These are phyloP conservation scores for Aspergillus piperis DNA, from an alignment of 2,329 filamentous ascomycete species.

Conservation along the genomic window DNA sequence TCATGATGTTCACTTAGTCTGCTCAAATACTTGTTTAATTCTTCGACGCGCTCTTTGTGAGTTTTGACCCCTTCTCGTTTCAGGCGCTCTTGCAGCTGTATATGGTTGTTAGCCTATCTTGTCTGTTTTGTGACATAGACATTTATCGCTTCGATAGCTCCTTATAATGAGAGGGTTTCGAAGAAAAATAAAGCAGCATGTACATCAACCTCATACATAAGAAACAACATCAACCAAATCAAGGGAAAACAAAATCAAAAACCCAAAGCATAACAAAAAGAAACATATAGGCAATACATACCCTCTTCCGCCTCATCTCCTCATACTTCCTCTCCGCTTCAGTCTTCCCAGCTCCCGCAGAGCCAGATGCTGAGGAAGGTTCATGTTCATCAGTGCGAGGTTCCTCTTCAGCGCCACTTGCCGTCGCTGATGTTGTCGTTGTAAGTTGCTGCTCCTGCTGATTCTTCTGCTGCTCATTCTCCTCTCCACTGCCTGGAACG, in stretches of 20 bases:
- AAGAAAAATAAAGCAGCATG: too few relatives aligned
- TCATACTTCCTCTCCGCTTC: slow-evolving; percentile 80
- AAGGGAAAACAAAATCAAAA: slow-evolving; percentile 6
- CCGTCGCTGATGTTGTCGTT: background rate
- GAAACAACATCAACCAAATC: background rate
- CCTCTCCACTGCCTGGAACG: too few relatives aligned
- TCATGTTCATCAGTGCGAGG: slow-evolving; percentile 1
- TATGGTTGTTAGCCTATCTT: background rate
- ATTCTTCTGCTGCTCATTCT: slow-evolving; percentile 4
- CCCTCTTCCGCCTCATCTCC: slow-evolving; percentile 77
- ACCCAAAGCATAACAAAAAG: background rate
- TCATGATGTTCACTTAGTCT: slow-evolving; percentile 96
- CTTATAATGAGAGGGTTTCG: too few relatives aligned
- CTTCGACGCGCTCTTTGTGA: slow-evolving; percentile 94
- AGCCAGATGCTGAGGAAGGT: background rate
- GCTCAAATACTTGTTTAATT: slow-evolving; percentile 90
- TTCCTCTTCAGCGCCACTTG: background rate
- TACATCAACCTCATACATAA: too few relatives aligned
- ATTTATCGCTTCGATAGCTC: too few relatives aligned
- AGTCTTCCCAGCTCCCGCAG: slow-evolving; percentile 61
- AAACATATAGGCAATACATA: slow-evolving; percentile 48
- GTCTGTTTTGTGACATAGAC: background rate
- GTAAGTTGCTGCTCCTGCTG: slow-evolving; percentile 17
- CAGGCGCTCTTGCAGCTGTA: slow-evolving; percentile 75
- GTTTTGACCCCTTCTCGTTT: slow-evolving; percentile 88